Evolutionary conservation across 495 filamentous ascomycete species (phyloP), one percentile per base, ranked within the genome.

Genomic region (Aspergillus campestris): DNA sequence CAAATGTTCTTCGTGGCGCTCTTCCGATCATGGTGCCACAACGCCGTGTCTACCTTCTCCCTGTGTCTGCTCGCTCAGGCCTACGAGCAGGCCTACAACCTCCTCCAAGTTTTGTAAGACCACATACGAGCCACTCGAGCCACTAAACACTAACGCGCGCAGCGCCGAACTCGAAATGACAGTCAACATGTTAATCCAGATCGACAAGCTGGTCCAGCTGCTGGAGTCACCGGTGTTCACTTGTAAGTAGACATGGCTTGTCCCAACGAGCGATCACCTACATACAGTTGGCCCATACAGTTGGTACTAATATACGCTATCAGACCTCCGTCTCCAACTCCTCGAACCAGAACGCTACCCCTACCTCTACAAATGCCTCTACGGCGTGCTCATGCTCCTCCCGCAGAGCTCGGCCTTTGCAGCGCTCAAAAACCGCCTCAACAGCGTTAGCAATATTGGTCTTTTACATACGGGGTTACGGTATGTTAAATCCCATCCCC

Each of bases 101-200:
- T 99, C 11, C 71, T 99, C 10, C 92, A 95, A 55, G 95, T 97
- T 44, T 95, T 99, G 89, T 94, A 59, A 54, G 1, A 13, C 2
- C n/a, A 18, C 7, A 27, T 30, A n/a, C n/a, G n/a, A n/a, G n/a
- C n/a, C n/a, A 14, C 4, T 44, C 12, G 13, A 12, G 27, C 4
- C 18, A 24, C 1, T 10, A 7, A 31, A 29, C 24, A 44, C 73
- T 83, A 58, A 83, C 55, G 12, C 5, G 28, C 9, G 14, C 52
- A 95, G 89, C 64, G 94, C 89, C 41, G 94, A 99, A 50, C 77
- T 99, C 24, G 94, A 99, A 66, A 97, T 97, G 86, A 97, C 92
- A 0, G 91, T 99, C 51, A 94, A 92, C 50, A 92, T 96, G 69
- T 80, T 99, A 44, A 97, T 99, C 41, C 94, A 99, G 62, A 95